These are phyloP conservation scores for Abortiporus biennis DNA, from an alignment of 1,284 basidiomycete species.

Conservation along the genomic window DNA sequence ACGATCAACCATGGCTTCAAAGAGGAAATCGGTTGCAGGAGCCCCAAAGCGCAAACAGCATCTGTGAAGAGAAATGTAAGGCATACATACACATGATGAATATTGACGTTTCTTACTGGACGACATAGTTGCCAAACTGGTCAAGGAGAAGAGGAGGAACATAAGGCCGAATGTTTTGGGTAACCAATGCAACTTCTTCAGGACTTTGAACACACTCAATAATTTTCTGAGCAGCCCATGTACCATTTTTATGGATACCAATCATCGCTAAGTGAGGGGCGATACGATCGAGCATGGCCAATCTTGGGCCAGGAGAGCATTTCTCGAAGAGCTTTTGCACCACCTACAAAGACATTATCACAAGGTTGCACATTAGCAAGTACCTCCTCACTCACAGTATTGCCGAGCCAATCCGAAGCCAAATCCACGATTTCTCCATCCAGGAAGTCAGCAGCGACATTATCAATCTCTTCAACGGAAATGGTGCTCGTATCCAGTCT, in stretches of 20 bases:
- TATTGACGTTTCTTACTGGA: conserved; percentile 58
- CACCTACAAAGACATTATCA: conserved; percentile 41
- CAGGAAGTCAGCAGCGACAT: conserved; percentile 83
- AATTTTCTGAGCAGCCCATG: conserved; percentile 99
- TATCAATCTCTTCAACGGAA: conserved; percentile 84
- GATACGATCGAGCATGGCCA: conserved; percentile 91
- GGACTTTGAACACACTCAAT: conserved; percentile 92
- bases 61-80: conserved; percentile 30
- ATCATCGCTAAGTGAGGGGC: conserved; percentile 95
- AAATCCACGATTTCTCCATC: conserved; percentile 91
- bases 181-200: conserved; percentile 83
- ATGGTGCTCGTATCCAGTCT: conserved; percentile 81
- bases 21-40: conserved; percentile 91
- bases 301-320: conserved; percentile 72
- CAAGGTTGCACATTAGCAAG: conserved; percentile 7
- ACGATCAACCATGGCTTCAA: conserved; percentile 96
- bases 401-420: conserved; percentile 98
- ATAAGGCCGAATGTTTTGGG: conserved; percentile 85
- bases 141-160: conserved; percentile 92
- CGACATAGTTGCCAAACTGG: conserved; percentile 98
- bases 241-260: conserved; percentile 99
- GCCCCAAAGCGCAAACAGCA: conserved; percentile 90
- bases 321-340: conserved; percentile 97
- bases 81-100: not conserved
- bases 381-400: conserved; percentile 63